phyloP scores from a whole-genome alignment of 2,329 filamentous ascomycete genomes.

The Didymella glomerata region DNA sequence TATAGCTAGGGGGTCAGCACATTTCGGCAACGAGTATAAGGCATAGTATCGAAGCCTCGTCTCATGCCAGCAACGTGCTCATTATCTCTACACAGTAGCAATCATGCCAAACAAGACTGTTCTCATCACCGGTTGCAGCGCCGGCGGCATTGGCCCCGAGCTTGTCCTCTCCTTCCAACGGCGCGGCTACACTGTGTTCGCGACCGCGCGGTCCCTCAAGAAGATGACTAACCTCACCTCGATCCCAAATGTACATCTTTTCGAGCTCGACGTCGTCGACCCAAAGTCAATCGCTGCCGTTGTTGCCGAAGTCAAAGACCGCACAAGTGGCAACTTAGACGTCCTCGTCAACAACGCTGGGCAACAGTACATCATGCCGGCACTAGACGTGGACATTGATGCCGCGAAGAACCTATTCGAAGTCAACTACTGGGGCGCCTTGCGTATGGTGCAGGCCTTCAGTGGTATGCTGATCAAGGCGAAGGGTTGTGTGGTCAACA shows the following conservation, averaged over 20 bases:
- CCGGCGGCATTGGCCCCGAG: background rate
- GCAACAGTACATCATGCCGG: background rate
- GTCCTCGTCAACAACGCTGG: background rate
- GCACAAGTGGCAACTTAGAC: background rate
- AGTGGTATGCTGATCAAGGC: background rate
- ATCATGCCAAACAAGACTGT: background rate
- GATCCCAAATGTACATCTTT: background rate
- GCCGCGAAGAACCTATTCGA: background rate
- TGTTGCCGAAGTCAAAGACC: background rate
- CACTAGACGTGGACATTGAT: background rate
- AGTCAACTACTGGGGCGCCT: background rate
- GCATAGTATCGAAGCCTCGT: no score
- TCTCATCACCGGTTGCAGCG: background rate
- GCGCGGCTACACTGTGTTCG: background rate
- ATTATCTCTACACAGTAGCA: background rate
- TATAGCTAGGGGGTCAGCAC: no score
- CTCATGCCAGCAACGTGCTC: no score
- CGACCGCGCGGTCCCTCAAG: background rate
- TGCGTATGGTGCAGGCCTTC: background rate
- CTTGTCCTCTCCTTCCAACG: background rate
- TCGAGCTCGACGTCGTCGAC: background rate
- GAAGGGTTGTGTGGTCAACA: background rate
- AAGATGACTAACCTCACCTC: background rate
- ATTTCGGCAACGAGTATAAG: no score
- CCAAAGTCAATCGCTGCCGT: background rate